phyloP scores from a whole-genome alignment of 164 flowering plant species.

The Vitis amurensis region DNA sequence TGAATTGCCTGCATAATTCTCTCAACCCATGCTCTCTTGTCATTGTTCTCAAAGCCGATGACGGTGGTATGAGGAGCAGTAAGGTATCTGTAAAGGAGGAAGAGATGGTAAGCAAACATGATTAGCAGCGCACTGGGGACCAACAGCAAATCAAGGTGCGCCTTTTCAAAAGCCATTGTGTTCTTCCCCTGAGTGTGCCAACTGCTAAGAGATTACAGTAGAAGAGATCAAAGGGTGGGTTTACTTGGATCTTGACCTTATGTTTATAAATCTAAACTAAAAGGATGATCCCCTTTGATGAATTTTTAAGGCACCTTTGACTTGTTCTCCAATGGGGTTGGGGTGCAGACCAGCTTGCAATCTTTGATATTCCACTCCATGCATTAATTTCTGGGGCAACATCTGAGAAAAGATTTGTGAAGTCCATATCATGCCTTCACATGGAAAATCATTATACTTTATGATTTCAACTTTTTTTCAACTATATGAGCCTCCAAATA shows the following conservation, averaged over 20 bases:
- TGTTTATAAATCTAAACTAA: not conserved
- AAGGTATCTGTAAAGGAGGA: conserved; percentile 49
- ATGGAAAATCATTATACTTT: no score
- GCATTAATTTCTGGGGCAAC: not conserved
- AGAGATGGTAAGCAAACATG: conserved; percentile 56
- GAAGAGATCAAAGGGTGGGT: not conserved
- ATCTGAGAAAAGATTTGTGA: no score
- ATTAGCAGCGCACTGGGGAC: conserved; percentile 51
- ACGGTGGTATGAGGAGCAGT: conserved; percentile 49
- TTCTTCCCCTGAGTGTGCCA: not conserved
- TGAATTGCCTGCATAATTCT: conserved; percentile 42
- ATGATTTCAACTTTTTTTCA: no score
- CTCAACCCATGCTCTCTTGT: conserved; percentile 50
- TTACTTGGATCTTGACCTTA: not conserved
- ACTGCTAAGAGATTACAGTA: no score
- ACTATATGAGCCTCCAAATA: no score
- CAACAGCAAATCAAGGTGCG: conserved; percentile 45
- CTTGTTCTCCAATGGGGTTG: not conserved
- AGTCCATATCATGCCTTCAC: no score
- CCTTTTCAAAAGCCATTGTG: conserved; percentile 34
- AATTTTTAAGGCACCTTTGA: not conserved
- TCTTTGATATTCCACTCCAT: not conserved
- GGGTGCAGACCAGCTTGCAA: conserved; percentile 1
- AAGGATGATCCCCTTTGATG: not conserved
- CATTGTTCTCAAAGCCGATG: conserved; percentile 53